These are phyloP conservation scores for Phlyctochytrium bullatum DNA, from an alignment of 192 early-diverging fungal genomes.

Conservation along the genomic window DNA sequence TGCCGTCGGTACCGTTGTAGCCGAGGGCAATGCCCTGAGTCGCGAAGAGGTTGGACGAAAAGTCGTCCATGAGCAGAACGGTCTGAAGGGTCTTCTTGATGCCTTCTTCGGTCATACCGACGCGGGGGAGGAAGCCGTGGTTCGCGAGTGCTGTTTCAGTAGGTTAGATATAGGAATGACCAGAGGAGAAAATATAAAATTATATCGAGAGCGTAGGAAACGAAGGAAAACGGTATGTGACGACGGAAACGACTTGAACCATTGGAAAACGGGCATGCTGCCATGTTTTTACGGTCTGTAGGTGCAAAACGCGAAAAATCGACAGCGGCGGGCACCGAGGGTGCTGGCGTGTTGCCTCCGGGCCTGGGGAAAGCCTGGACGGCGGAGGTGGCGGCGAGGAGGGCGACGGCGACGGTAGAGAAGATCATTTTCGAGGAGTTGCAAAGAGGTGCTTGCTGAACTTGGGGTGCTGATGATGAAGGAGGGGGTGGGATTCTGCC, in stretches of 20 bases:
- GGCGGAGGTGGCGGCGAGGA: constrained; percentile 5
- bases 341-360: constrained; percentile 1
- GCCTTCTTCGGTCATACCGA: constrained; percentile 21
- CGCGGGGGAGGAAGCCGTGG: constrained; percentile 36
- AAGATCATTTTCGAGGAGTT: not conserved
- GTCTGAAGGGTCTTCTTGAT: constrained; percentile 5
- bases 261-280: not conserved
- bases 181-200: too few species aligned
- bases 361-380: not conserved
- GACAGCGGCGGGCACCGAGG: constrained; percentile 14
- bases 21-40: not conserved
- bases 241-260: too few species aligned
- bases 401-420: constrained; percentile 4
- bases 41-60: not conserved
- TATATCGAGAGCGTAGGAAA: too few species aligned
- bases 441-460: not conserved
- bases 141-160: constrained; percentile 30
- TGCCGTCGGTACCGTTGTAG: constrained; percentile 6
- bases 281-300: not conserved
- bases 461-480: too few species aligned
- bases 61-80: constrained; percentile 13
- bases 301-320: not conserved
- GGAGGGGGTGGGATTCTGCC: too few species aligned
- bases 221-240: too few species aligned
- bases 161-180: constrained; percentile 15